Base-by-base conservation (phyloP, 1,284 basidiomycete species). In the Vanrija humicola region DNA sequence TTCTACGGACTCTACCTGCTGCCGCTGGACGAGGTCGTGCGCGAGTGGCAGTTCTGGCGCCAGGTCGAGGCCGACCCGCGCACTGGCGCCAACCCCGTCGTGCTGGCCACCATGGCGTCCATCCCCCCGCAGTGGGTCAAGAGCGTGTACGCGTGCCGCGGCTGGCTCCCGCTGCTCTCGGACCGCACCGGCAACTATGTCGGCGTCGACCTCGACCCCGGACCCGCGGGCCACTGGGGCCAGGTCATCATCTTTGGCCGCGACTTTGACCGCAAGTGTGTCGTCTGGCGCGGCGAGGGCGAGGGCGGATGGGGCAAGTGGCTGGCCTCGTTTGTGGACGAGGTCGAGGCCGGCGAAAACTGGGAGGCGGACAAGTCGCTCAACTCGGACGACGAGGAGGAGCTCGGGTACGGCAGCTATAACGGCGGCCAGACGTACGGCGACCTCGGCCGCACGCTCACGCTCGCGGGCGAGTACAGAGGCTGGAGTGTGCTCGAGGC, bases 161-260 rank as follows among this genome's bases (percentile, higher is more conserved):
- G 94, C 16, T 98, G 95, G 95, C 84, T 98, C 65, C 95, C 95
- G 14, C 86, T 98, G 59, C 83, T 97, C 54, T 87, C 87, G 42
- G 95, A 99, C 78, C 89, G 89, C 63, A 86, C 86, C 18, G 96
- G 95, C 25, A 99, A 99, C 78, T 99, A 99, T 73, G 84, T 98
- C 59, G 95, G 95, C 50, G 83, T 99, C 48, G 95, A 99, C 75
- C 82, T 98, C 58, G 91, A 87, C 74, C 95, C 95, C 5, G 89
- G 79, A 19, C 83, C 86, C 60, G 72, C 69, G 38, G 95, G 93
- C 46, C 75, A 83, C 2, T 80, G 84, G 48, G 96, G 95, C 5
- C 95, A 98, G 74, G 93, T 97, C 49, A 98, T 98, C 61, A 86
- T 98, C 47, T 98, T 98, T 75, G 95, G 95, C 14, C 84, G 95